These are phyloP conservation scores for Tuber melanosporum DNA, from an alignment of 495 filamentous ascomycete genomes.

Conservation along the genomic window DNA sequence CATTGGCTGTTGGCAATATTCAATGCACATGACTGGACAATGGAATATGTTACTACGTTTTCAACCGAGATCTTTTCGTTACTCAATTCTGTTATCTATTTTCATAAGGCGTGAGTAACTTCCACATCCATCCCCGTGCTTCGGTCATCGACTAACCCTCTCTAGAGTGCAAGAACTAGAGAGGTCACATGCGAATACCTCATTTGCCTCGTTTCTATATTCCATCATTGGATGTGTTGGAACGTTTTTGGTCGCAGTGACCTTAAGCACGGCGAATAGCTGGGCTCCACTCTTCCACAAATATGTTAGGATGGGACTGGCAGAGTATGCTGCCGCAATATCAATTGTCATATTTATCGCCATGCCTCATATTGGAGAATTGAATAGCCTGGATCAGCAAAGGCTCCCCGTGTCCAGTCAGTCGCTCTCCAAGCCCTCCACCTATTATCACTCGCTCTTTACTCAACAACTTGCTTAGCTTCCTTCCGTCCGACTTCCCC, in stretches of 20 bases:
- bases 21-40: constrained; percentile 71
- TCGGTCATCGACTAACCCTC: background rate
- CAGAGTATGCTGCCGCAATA: constrained; percentile 66
- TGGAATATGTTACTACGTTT: constrained; percentile 69
- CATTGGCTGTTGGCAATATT: constrained; percentile 63
- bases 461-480: constrained; percentile 51
- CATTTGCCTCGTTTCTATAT: constrained; percentile 65
- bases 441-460: constrained; percentile 52
- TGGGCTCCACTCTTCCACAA: constrained; percentile 63
- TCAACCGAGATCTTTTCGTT: constrained; percentile 66
- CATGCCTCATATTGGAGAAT: constrained; percentile 60
- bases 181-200: constrained; percentile 53
- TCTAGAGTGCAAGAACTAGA: constrained; percentile 56
- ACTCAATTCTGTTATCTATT: constrained; percentile 67
- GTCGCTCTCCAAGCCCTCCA: constrained; percentile 50
- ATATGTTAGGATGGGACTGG: constrained; percentile 58
- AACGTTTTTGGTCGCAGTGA: constrained; percentile 61
- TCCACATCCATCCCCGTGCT: background rate
- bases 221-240: constrained; percentile 65
- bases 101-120: constrained; percentile 55
- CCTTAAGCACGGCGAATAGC: constrained; percentile 57
- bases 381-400: constrained; percentile 56
- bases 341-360: constrained; percentile 64
- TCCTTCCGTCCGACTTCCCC: constrained; percentile 57
- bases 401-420: constrained; percentile 53